These are phyloP conservation scores for Mucor racemosus DNA, from an alignment of 371 early-diverging fungal species.

Conservation along the genomic window DNA sequence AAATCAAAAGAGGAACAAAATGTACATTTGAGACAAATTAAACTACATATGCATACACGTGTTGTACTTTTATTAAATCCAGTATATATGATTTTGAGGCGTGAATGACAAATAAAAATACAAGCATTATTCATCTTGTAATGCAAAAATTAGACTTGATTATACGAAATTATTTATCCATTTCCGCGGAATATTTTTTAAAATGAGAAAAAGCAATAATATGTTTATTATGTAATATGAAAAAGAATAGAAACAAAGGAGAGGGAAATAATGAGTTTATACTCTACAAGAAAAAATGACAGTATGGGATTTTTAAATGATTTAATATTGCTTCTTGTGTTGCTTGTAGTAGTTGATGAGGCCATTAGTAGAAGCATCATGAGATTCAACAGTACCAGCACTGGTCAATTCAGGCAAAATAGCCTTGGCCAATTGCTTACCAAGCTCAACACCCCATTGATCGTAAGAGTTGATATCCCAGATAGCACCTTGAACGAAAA, in stretches of 20 bases:
- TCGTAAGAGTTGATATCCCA: slow-evolving; percentile 98
- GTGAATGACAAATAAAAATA: not conserved
- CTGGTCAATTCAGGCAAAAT: slow-evolving; percentile 86
- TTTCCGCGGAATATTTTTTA: too few species aligned
- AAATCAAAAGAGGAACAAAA: too few species aligned
- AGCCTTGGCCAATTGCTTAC: slow-evolving; percentile 98
- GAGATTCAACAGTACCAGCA: slow-evolving; percentile 63
- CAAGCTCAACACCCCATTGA: slow-evolving; percentile 99
- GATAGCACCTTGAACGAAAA: slow-evolving; percentile 97
- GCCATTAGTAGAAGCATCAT: slow-evolving; percentile 93
- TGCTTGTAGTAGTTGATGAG: slow-evolving; percentile 88
- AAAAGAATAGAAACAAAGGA: too few species aligned
- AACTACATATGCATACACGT: too few species aligned
- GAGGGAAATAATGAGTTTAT: slow-evolving; percentile 6
- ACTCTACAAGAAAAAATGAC: slow-evolving; percentile 1
- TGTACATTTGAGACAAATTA: too few species aligned
- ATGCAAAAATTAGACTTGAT: too few species aligned
- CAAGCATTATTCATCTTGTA: not conserved
- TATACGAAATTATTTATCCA: too few species aligned
- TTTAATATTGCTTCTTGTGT: slow-evolving; percentile 52
- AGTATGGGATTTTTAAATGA: not conserved
- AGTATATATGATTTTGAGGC: too few species aligned
- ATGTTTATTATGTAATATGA: not conserved
- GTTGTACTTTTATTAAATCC: too few species aligned
- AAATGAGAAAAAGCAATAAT: not conserved